Conservation (phyloP, 345 rosid genomes). For the Rhizophora mangle region DNA sequence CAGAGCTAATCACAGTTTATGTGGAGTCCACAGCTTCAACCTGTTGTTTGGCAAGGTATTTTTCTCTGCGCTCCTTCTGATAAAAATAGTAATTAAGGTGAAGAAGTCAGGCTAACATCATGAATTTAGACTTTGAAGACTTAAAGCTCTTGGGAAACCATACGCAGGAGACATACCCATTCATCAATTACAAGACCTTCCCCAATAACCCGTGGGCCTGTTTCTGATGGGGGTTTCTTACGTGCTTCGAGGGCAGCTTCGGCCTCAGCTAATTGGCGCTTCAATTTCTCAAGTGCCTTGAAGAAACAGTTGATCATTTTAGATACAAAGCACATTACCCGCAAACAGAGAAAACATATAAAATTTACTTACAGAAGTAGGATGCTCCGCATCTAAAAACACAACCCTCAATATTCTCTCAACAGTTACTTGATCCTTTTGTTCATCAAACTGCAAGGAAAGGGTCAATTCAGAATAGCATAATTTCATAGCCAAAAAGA, state of each 20-base stretch:
- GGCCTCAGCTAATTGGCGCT: constrained; percentile 30
- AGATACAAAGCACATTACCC: no score
- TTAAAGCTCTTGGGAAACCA: background rate
- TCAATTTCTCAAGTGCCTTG: constrained; percentile 32
- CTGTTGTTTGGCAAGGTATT: constrained; percentile 84
- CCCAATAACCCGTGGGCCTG: constrained; percentile 21
- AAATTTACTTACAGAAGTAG: constrained; percentile 20
- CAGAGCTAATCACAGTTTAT: constrained; percentile 6
- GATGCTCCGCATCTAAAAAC: constrained; percentile 23
- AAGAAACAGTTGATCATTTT: background rate
- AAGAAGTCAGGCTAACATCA: background rate
- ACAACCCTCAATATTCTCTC: constrained; percentile 29
- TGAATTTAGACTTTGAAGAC: background rate
- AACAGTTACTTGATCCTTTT: constrained; percentile 28
- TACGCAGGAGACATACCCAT: constrained; percentile 21
- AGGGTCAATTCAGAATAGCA: background rate
- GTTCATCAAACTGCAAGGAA: constrained; percentile 31
- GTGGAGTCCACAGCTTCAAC: constrained; percentile 47
- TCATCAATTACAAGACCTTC: constrained; percentile 39
- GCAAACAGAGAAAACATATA: background rate
- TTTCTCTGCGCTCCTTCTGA: constrained; percentile 96
- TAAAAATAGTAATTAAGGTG: constrained; percentile 1
- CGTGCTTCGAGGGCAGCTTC: constrained; percentile 28
- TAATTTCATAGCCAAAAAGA: background rate
- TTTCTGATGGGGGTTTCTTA: constrained; percentile 29